Base-by-base conservation (phyloP, 1,139 yeast species). In the Schizosaccharomyces versatilis region DNA sequence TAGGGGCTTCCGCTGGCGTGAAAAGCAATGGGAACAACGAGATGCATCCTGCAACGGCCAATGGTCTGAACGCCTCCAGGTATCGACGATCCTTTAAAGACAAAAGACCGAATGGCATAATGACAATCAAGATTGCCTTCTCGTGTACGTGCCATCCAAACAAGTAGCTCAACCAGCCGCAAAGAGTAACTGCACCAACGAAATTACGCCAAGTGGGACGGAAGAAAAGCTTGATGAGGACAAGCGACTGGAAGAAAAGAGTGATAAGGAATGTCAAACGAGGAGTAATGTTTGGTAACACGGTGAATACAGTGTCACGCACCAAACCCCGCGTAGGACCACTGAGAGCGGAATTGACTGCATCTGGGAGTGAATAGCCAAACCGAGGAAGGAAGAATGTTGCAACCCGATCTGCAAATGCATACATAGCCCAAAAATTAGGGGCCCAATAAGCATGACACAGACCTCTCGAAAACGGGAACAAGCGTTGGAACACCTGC, bases 361-460 rank as follows among this genome's bases (percentile, higher is more conserved):
- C 38, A 24, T 24, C 32, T 24, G 32, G 32, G 6, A 42, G 24
- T 7, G 54, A 40, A 12, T 57, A 44, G 2, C 51, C 53, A 6
- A 57, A 52, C 19, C 48, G 41, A 9, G 59, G 59, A n/a, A 54
- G 57, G 2, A 54, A 47, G 40, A 38, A 36, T 17, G 85, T 77
- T 56, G 88, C 71, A 0, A 80, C 64, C 58, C 95, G 73, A 67
- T 90, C 99, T n/a, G 74, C 60, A 61, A 84, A 82, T 0, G 96
- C 84, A 67, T 90, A 90, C 10, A 90, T 62, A 0, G 98, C 95
- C 99, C 99, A 90, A 55, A 86, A 71, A 62, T 90, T 90, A 3
- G 98, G 98, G 0, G 98, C 98, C 98, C 98, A 90, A 68, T 93
- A 93, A 0, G 97, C 96, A 67, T 93, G 98, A 5, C 96, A 90